Evolutionary conservation across 176 grass and related monocot genomes (phyloP).

Genomic region (Alopecurus myosuroides): DNA sequence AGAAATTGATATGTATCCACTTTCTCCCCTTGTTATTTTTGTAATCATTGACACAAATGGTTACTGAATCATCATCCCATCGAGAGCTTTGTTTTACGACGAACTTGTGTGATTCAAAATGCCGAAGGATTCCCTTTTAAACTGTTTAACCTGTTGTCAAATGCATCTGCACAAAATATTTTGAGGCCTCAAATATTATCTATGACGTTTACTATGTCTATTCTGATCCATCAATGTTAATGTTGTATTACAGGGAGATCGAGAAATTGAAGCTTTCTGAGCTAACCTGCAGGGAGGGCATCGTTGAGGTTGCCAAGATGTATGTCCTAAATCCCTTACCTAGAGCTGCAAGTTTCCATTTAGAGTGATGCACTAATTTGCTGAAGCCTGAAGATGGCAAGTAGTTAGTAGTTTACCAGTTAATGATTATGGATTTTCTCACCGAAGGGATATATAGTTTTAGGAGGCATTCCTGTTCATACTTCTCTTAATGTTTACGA

Average conservation of each 20-base stretch:
- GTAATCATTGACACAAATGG: not conserved
- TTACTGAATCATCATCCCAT: not conserved
- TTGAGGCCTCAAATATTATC: not conserved
- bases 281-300: constrained; percentile 71
- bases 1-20: not conserved
- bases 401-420: not conserved
- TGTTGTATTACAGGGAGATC: constrained; percentile 57
- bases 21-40: not conserved
- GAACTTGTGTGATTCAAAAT: not conserved
- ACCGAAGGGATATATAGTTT: not conserved
- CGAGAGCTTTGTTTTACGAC: not conserved
- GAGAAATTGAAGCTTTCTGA: constrained; percentile 88
- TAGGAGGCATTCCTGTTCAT: not conserved
- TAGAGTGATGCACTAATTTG: not conserved
- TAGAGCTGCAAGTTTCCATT: not conserved
- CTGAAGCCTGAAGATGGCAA: not conserved
- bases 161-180: not conserved
- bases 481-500: not conserved
- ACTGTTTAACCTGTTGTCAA: not conserved
- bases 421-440: not conserved
- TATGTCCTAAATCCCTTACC: constrained; percentile 28
- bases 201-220: not conserved
- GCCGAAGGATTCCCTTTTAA: not conserved
- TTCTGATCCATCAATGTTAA: constrained; percentile 9
- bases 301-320: constrained; percentile 81